phyloP scores from a whole-genome alignment of 192 early-diverging fungal species.

The Rhizoclosmatium globosum region DNA sequence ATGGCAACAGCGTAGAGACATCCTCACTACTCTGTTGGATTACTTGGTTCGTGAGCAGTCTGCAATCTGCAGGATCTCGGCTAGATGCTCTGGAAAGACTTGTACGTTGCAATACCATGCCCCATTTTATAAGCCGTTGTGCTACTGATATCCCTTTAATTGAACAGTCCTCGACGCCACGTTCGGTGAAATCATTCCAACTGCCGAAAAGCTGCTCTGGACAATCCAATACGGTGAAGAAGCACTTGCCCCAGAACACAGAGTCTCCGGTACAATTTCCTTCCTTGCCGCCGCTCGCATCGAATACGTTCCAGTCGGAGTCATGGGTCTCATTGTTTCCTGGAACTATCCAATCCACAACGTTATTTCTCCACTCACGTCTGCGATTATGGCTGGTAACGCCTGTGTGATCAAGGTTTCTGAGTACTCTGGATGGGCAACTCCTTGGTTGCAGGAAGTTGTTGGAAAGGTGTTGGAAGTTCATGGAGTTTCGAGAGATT shows the following conservation, averaged over 20 bases:
- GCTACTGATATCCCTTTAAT: neutral
- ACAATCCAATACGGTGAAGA: slow-evolving; percentile 81
- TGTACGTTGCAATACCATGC: slow-evolving; percentile 12
- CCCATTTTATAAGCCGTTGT: neutral
- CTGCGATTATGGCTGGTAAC: slow-evolving; percentile 85
- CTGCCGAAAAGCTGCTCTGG: slow-evolving; percentile 81
- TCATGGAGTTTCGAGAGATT: slow-evolving; percentile 78
- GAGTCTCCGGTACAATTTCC: slow-evolving; percentile 74
- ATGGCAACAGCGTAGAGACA: slow-evolving; percentile 75
- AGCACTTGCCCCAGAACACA: slow-evolving; percentile 69
- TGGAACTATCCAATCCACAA: slow-evolving; percentile 86
- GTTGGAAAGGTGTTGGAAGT: slow-evolving; percentile 70
- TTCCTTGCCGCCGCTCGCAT: slow-evolving; percentile 80
- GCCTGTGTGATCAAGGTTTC: slow-evolving; percentile 85
- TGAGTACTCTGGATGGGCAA: slow-evolving; percentile 87
- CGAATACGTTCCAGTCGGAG: slow-evolving; percentile 82
- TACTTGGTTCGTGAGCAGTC: slow-evolving; percentile 79
- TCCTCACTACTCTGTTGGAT: slow-evolving; percentile 75
- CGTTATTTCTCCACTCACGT: slow-evolving; percentile 78
- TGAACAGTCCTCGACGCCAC: slow-evolving; percentile 77
- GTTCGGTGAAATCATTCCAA: slow-evolving; percentile 84
- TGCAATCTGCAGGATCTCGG: slow-evolving; percentile 74
- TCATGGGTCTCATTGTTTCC: slow-evolving; percentile 81
- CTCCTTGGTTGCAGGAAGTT: slow-evolving; percentile 70
- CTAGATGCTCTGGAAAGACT: slow-evolving; percentile 85